Conservation (phyloP, 129 eudicot species). For the Lactuca saligna region DNA sequence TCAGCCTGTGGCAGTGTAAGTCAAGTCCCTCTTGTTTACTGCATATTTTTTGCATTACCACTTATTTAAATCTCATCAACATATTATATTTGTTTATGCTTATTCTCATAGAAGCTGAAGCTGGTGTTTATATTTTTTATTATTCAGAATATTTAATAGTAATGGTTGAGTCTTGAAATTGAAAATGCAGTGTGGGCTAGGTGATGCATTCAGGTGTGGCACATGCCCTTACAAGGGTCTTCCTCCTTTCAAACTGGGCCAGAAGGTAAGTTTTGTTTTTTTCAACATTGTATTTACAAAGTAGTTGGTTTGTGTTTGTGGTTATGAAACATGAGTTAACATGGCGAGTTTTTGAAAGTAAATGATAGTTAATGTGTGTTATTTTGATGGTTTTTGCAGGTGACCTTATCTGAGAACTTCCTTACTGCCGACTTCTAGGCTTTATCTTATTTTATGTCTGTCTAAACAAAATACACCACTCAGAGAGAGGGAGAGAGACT, state of each 20-base stretch:
- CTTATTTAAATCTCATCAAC: too few species aligned
- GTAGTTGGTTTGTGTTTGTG: not conserved
- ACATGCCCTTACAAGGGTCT: constrained; percentile 98
- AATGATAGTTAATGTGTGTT: too few species aligned
- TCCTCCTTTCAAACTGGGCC: constrained; percentile 84
- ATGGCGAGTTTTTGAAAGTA: not conserved
- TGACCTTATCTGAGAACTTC: constrained; percentile 58
- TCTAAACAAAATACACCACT: constrained; percentile 2
- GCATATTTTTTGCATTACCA: constrained; percentile 5
- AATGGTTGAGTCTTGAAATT: too few species aligned
- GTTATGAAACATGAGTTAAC: not conserved
- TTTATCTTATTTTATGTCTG: not conserved
- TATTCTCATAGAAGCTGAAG: too few species aligned
- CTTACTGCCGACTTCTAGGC: constrained; percentile 66
- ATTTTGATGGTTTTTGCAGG: constrained; percentile 40
- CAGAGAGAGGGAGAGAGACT: not conserved
- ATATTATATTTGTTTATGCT: too few species aligned
- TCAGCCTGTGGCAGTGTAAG: constrained; percentile 92
- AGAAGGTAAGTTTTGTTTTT: constrained; percentile 51
- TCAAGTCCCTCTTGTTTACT: not conserved
- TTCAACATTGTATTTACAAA: not conserved
- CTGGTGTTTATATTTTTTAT: too few species aligned
- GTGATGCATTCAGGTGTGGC: constrained; percentile 91
- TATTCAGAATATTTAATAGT: too few species aligned
- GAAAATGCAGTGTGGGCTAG: constrained; percentile 79